A percentile compares a stretch with the other conserved stretches of the same genome.
phyloP scores from a whole-genome alignment of 345 rosid genomes.

The Ceriops tagal region DNA sequence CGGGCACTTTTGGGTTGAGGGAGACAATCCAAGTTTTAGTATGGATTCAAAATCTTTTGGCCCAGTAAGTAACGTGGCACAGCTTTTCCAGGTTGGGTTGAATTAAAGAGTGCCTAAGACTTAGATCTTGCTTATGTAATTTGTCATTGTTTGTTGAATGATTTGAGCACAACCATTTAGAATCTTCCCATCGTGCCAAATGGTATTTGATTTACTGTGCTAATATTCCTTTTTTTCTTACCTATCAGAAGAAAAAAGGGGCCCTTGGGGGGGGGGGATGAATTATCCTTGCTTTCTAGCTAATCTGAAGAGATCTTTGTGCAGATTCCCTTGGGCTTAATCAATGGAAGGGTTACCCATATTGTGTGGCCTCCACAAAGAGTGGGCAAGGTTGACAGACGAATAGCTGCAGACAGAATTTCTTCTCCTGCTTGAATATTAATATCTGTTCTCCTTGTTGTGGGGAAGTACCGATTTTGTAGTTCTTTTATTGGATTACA shows the following conservation, averaged over 20 bases:
- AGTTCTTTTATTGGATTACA: no score
- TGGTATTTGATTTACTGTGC: no score
- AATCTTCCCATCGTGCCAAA: background rate
- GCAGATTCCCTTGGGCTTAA: conserved; percentile 84
- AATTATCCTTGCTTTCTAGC: background rate
- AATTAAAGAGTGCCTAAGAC: no score
- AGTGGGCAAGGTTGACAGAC: conserved; percentile 40
- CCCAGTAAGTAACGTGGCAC: conserved; percentile 53
- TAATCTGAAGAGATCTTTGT: conserved; percentile 10
- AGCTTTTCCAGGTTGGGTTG: background rate
- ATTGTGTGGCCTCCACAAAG: conserved; percentile 82
- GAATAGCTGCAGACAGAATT: conserved; percentile 10
- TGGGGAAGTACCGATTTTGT: background rate
- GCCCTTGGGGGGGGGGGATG: no score
- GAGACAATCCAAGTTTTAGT: conserved; percentile 64
- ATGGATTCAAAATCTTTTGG: conserved; percentile 80
- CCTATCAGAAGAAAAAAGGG: no score
- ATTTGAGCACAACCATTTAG: background rate
- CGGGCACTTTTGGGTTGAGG: conserved; percentile 98
- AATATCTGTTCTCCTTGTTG: background rate
- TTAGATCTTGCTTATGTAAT: background rate
- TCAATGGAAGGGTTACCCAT: conserved; percentile 64
- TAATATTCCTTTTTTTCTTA: no score
- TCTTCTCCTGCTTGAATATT: conserved; percentile 11
- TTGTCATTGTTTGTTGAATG: background rate